A percentile compares a stretch with the other conserved stretches of the same genome.
Evolutionary conservation across 208 protist species (phyloP).

Genomic region (Acanthamoeba castellanii): DNA sequence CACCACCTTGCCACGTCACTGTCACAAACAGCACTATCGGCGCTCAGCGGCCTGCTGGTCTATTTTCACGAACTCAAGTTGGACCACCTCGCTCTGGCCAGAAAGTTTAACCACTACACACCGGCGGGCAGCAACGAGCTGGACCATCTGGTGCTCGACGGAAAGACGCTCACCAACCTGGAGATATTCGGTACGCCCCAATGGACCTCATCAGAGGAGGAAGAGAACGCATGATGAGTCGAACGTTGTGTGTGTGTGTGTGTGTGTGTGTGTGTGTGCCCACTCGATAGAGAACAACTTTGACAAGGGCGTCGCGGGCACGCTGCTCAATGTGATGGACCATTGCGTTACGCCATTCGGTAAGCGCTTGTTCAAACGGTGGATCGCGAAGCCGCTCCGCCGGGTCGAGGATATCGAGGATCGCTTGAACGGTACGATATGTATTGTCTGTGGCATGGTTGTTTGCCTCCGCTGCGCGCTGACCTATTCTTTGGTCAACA

Average conservation of each 20-base stretch:
- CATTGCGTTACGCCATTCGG: conserved; percentile 83
- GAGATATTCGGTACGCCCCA: conserved; percentile 80
- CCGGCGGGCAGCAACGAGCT: conserved; percentile 31
- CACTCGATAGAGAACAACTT: conserved; percentile 73
- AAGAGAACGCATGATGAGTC: neutral
- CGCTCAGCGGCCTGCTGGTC: conserved; percentile 78
- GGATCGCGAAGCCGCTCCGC: conserved; percentile 81
- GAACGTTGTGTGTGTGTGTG: neutral
- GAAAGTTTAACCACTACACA: conserved; percentile 24
- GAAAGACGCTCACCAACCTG: conserved; percentile 83
- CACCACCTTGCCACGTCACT: no score
- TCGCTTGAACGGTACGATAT: conserved; percentile 61
- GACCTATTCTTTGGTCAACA: neutral
- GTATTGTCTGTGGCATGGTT: neutral
- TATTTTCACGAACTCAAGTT: conserved; percentile 82
- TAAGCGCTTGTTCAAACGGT: conserved; percentile 82
- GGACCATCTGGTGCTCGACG: conserved; percentile 81
- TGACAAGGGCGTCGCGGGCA: conserved; percentile 79
- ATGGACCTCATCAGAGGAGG: neutral
- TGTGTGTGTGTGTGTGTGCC: neutral
- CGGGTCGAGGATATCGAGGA: conserved; percentile 73
- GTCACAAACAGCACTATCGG: conserved; percentile 7
- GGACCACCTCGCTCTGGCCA: conserved; percentile 54
- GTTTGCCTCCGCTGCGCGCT: neutral
- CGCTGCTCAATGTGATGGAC: conserved; percentile 84